Evolutionary conservation across 2,329 filamentous ascomycete species (phyloP).

Genomic region (Diaporthe helianthi): DNA sequence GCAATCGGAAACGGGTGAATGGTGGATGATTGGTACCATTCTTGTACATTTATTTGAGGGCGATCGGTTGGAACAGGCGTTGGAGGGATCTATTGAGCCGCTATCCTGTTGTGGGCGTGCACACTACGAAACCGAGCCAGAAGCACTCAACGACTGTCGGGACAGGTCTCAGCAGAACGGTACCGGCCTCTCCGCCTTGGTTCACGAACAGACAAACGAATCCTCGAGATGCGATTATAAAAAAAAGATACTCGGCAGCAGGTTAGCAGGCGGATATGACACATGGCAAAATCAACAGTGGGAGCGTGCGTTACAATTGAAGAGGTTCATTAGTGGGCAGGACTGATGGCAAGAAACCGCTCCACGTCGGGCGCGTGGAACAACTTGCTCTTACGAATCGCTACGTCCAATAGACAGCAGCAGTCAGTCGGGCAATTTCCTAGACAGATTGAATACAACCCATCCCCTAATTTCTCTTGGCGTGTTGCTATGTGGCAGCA

Average conservation of each 20-base stretch:
- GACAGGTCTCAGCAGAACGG: not conserved
- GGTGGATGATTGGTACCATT: conserved; percentile 20
- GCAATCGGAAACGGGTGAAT: conserved; percentile 29
- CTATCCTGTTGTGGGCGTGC: not conserved
- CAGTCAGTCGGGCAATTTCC: conserved; percentile 27
- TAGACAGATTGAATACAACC: conserved; percentile 36
- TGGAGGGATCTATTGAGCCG: conserved; percentile 15
- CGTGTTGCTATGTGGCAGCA: not conserved
- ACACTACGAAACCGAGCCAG: conserved; percentile 2
- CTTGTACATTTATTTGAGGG: conserved; percentile 33
- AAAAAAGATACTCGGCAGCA: conserved; percentile 11
- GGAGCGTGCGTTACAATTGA: conserved; percentile 21
- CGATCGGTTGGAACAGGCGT: conserved; percentile 31
- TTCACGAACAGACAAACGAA: conserved; percentile 12
- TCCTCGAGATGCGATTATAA: conserved; percentile 9
- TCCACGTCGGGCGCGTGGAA: conserved; percentile 22
- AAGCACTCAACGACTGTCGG: not conserved
- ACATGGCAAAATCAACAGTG: conserved; percentile 1
- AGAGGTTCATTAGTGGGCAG: not conserved
- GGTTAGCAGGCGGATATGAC: not conserved
- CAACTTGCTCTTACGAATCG: conserved; percentile 28
- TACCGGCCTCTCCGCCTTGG: not conserved
- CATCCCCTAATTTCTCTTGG: not conserved
- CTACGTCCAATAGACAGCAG: conserved; percentile 25
- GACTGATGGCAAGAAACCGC: not conserved